phyloP scores from a whole-genome alignment of 2,329 filamentous ascomycete species.

The Penicillium freii region DNA sequence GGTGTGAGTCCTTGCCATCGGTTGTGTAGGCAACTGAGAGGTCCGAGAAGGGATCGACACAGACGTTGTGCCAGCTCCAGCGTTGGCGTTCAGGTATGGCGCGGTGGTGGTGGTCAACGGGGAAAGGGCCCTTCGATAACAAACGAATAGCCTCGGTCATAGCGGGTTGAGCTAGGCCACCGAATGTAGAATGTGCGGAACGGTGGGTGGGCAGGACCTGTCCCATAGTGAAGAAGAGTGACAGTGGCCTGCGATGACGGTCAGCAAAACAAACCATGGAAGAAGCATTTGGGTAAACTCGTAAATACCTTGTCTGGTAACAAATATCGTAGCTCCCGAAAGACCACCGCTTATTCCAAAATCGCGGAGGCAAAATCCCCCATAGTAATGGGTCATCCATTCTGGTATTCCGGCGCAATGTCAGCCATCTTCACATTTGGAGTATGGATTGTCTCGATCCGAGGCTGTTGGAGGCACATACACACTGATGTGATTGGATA shows the following conservation, averaged over 20 bases:
- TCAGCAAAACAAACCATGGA: conserved; percentile 2
- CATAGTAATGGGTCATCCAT: conserved; percentile 93
- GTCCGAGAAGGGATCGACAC: conserved; percentile 49
- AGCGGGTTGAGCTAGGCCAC: conserved; percentile 86
- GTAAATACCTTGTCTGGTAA: conserved; percentile 73
- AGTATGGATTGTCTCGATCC: conserved; percentile 17
- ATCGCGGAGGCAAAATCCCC: conserved; percentile 77
- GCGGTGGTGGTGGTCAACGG: conserved; percentile 49
- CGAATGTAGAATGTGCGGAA: conserved; percentile 69
- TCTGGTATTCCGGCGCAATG: conserved; percentile 49
- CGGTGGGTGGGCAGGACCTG: conserved; percentile 91
- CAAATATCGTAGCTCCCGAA: conserved; percentile 94
- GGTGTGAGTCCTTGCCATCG: conserved; percentile 51
- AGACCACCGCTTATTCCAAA: conserved; percentile 78
- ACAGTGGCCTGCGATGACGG: conserved; percentile 54
- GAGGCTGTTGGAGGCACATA: conserved; percentile 55
- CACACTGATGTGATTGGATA: conserved; percentile 87
- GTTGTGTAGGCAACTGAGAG: conserved; percentile 43
- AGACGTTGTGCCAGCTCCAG: conserved; percentile 43
- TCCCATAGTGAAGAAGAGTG: conserved; percentile 81
- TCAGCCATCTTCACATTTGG: conserved; percentile 26
- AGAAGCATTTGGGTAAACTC: not conserved
- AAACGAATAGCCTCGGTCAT: conserved; percentile 82
- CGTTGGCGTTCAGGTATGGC: conserved; percentile 35
- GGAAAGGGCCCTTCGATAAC: conserved; percentile 66